These are phyloP conservation scores for Ambrosia artemisiifolia DNA, from an alignment of 129 eudicot species.

Conservation along the genomic window DNA sequence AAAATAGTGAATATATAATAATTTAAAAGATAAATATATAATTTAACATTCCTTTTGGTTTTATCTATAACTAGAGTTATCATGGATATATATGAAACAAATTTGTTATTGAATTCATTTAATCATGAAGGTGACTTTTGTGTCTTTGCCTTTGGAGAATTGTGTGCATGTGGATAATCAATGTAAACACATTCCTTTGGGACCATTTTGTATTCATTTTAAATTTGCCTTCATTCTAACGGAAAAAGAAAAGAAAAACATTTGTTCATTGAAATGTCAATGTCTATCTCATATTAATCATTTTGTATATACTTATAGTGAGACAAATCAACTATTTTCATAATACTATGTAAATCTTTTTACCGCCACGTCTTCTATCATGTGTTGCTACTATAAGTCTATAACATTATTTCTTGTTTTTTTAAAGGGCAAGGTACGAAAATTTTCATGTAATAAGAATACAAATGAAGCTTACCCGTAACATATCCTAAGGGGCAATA, in stretches of 20 bases:
- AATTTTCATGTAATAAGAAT: too few relatives aligned
- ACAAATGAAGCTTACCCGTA: too few relatives aligned
- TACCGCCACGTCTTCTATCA: neutral
- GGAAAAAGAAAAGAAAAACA: neutral
- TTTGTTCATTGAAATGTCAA: conserved; percentile 20
- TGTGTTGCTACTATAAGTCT: neutral
- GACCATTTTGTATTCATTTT: conserved; percentile 28
- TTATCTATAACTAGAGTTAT: neutral
- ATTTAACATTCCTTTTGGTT: neutral
- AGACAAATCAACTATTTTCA: neutral
- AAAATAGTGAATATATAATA: neutral
- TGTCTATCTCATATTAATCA: conserved; percentile 15
- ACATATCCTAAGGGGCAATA: too few relatives aligned
- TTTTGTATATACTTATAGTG: neutral
- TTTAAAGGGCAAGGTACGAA: neutral
- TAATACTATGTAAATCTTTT: neutral
- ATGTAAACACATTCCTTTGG: conserved; percentile 27
- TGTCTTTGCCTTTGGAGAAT: conserved; percentile 17
- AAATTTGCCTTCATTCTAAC: conserved; percentile 20
- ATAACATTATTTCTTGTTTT: neutral
- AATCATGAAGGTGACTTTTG: conserved; percentile 24
- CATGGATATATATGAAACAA: conserved; percentile 5
- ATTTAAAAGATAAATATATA: neutral
- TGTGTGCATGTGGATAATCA: conserved; percentile 33
- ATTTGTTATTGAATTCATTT: neutral